Conservation (phyloP, 164 flowering plant species). For the Taxillus chinensis region DNA sequence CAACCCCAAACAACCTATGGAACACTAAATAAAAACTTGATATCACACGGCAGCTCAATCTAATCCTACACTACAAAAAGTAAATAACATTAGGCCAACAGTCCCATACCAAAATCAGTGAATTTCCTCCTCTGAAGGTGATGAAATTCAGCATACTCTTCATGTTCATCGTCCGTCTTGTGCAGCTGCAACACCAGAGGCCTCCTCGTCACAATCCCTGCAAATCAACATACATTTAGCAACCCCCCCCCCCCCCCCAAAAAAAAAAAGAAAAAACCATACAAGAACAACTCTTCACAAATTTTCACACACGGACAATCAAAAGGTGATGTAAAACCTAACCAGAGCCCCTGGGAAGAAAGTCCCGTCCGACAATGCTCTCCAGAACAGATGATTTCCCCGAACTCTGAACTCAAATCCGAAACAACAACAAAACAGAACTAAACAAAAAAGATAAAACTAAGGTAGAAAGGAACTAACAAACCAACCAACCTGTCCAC, state of each 20-base stretch:
- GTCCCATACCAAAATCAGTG: slow-evolving; percentile 40
- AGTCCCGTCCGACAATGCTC: slow-evolving; percentile 79
- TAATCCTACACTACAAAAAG: no score
- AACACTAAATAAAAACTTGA: no score
- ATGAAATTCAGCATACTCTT: slow-evolving; percentile 51
- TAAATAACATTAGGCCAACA: neutral
- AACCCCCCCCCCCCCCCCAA: no score
- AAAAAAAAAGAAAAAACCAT: no score
- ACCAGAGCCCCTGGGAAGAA: slow-evolving; percentile 87
- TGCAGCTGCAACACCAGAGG: slow-evolving; percentile 61
- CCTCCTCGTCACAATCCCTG: slow-evolving; percentile 70
- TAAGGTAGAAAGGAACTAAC: neutral
- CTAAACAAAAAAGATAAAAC: neutral
- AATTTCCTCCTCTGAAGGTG: slow-evolving; percentile 36
- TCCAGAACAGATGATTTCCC: slow-evolving; percentile 80
- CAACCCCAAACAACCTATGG: no score
- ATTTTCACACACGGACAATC: neutral
- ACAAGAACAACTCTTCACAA: no score
- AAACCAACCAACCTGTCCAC: slow-evolving; percentile 60
- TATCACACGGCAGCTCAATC: no score
- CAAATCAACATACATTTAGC: neutral
- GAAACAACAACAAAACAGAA: neutral
- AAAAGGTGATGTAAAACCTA: slow-evolving; percentile 2
- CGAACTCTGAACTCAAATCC: slow-evolving; percentile 48
- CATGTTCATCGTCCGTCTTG: slow-evolving; percentile 39